Percentiles rank a stretch among this genome's conserved stretches.
Evolutionary conservation across 352 stramenopile genomes (phyloP).

Genomic region (Phytophthora crassamura): DNA sequence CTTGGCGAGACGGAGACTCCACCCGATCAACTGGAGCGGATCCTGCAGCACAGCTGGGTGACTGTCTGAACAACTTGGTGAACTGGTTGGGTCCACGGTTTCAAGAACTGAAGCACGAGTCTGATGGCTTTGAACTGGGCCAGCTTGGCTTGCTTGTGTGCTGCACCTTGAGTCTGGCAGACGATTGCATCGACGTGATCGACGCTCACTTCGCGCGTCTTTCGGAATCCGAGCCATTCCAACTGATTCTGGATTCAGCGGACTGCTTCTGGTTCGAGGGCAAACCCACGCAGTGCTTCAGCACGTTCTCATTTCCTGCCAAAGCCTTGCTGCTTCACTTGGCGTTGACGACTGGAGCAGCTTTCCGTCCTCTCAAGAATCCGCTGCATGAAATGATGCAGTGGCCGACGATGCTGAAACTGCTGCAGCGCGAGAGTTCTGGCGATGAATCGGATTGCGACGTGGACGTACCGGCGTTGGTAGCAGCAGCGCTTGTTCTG

Average conservation of each 20-base stretch:
- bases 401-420: neutral
- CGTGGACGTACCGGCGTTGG: neutral
- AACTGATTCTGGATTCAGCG: neutral
- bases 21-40: neutral
- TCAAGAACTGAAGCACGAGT: neutral
- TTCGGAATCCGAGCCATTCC: neutral
- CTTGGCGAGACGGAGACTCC: neutral
- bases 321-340: neutral
- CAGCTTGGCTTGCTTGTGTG: no score
- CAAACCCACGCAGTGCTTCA: neutral
- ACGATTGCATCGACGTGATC: neutral
- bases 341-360: neutral
- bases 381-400: neutral
- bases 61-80: conserved; percentile 1
- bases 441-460: neutral
- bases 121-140: neutral
- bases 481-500: neutral
- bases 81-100: neutral
- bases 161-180: neutral
- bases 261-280: neutral
- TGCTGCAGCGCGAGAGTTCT: neutral
- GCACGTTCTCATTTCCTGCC: neutral
- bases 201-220: conserved; percentile 2
- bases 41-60: conserved; percentile 2
- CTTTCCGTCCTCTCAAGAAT: neutral